Conservation (phyloP, 148 eudicot species). For the Rhododendron simsii region DNA sequence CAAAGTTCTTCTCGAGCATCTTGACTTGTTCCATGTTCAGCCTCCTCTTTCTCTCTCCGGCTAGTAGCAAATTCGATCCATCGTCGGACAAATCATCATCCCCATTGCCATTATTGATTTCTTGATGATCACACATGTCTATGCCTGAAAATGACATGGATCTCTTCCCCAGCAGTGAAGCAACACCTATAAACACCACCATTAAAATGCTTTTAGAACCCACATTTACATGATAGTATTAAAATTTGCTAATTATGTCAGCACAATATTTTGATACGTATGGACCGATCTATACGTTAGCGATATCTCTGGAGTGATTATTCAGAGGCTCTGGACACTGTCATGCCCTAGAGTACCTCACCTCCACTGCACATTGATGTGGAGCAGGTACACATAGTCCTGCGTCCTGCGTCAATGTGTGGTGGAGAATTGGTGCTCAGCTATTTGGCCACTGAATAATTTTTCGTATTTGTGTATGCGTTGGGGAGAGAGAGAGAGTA, state of each 20-base stretch:
- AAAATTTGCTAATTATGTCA: neutral
- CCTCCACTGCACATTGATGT: neutral
- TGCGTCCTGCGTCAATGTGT: neutral
- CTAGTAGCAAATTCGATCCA: slow-evolving; percentile 42
- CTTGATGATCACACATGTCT: slow-evolving; percentile 34
- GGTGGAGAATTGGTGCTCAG: neutral
- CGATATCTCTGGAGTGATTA: neutral
- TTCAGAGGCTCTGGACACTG: neutral
- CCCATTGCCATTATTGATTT: slow-evolving; percentile 25
- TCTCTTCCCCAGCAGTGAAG: slow-evolving; percentile 72
- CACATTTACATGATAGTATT: neutral
- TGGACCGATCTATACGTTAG: neutral
- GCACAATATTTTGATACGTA: neutral
- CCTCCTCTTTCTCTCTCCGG: slow-evolving; percentile 82
- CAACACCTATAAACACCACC: slow-evolving; percentile 32
- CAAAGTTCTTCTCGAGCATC: slow-evolving; percentile 88
- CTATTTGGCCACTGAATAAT: neutral
- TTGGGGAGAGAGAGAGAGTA: slow-evolving; percentile 16
- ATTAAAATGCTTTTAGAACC: neutral
- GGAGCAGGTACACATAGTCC: neutral
- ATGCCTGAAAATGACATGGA: slow-evolving; percentile 79
- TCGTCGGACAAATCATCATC: slow-evolving; percentile 86
- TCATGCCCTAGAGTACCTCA: neutral
- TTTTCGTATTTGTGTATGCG: neutral
- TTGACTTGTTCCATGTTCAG: slow-evolving; percentile 90